These are phyloP conservation scores for Xylaria sp. DNA, from an alignment of 2,329 filamentous ascomycete genomes.

Conservation along the genomic window DNA sequence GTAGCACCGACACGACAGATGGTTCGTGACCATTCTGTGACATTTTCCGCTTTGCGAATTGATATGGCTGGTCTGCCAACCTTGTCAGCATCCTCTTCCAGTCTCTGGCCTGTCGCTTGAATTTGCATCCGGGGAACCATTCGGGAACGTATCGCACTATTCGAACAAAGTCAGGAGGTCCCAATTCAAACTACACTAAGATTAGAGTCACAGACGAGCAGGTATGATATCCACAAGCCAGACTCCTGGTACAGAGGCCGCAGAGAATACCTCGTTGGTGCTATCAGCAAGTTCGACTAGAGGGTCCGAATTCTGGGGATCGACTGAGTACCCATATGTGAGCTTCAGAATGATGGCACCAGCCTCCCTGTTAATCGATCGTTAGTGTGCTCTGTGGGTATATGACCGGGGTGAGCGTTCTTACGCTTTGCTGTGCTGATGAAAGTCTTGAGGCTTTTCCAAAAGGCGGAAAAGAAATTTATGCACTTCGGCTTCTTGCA, in stretches of 20 bases:
- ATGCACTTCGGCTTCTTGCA: constrained; percentile 15
- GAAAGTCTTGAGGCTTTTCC: not conserved
- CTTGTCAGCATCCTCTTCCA: constrained; percentile 5
- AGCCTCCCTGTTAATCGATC: constrained; percentile 34
- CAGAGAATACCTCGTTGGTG: constrained; percentile 40
- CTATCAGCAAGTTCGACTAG: constrained; percentile 40
- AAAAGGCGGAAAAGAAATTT: constrained; percentile 24
- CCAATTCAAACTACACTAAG: too few species aligned
- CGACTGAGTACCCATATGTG: constrained; percentile 45
- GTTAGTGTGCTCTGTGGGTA: too few species aligned
- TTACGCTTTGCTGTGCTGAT: too few species aligned
- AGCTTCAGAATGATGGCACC: constrained; percentile 45
- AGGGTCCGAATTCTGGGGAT: constrained; percentile 39
- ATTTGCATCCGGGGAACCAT: constrained; percentile 27
- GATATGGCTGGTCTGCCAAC: not conserved
- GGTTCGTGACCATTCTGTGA: too few species aligned
- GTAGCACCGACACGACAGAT: too few species aligned
- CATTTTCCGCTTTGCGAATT: not conserved
- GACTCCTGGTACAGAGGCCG: constrained; percentile 35
- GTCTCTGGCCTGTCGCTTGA: constrained; percentile 16
- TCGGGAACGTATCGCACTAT: constrained; percentile 24
- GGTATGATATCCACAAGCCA: constrained; percentile 46
- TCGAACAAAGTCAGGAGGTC: too few species aligned
- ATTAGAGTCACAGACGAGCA: constrained; percentile 27
- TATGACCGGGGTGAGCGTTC: too few species aligned